phyloP scores from a whole-genome alignment of 495 filamentous ascomycete genomes.

The Corynascus novoguineensis region DNA sequence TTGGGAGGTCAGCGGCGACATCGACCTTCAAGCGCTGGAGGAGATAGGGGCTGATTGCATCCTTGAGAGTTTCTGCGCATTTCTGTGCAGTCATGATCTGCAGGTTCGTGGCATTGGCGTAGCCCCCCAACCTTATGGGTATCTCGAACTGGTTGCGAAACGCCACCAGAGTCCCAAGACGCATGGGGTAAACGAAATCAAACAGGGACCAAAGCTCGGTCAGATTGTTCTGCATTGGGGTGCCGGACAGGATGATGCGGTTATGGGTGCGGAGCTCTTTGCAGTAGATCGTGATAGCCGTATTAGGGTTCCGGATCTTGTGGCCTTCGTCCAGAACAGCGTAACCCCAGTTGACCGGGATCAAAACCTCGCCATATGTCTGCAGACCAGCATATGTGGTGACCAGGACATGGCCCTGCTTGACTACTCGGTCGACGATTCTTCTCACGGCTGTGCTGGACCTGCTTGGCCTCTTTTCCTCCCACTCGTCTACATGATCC shows the following conservation, averaged over 20 bases:
- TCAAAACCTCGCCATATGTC: conserved; percentile 72
- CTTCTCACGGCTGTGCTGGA: conserved; percentile 59
- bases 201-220: conserved; percentile 98
- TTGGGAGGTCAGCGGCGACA: conserved; percentile 84
- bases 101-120: conserved; percentile 86
- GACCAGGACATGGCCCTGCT: conserved; percentile 85
- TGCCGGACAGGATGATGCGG: conserved; percentile 88
- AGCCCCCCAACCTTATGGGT: conserved; percentile 85
- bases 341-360: conserved; percentile 82
- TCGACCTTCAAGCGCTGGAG: conserved; percentile 92
- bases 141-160: conserved; percentile 89
- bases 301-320: conserved; percentile 94
- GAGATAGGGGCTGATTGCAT: conserved; percentile 84
- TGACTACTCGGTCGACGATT: conserved; percentile 76
- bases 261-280: conserved; percentile 86
- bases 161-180: conserved; percentile 80
- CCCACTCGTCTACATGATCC: conserved; percentile 51
- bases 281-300: conserved; percentile 83
- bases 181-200: conserved; percentile 95
- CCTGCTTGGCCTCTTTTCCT: conserved; percentile 35
- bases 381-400: conserved; percentile 93
- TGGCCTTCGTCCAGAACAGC: conserved; percentile 95
- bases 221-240: conserved; percentile 97
- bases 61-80: conserved; percentile 85
- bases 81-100: conserved; percentile 87